Evolutionary conservation across 371 early-diverging fungal species (phyloP), one percentile per base, ranked within the genome.

Genomic region (Syncephalastrum monosporum): DNA sequence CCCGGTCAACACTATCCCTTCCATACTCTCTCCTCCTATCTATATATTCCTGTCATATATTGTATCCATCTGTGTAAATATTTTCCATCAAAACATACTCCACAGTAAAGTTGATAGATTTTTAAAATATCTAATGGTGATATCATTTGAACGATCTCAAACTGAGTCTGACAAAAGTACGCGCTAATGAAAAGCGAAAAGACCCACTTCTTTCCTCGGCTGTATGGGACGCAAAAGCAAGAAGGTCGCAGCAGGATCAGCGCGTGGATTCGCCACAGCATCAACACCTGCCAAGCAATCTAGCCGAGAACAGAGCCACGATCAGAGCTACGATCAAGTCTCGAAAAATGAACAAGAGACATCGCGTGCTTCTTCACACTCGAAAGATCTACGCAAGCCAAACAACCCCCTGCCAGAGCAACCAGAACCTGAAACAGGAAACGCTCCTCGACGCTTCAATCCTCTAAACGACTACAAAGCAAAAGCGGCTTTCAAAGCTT

Each of bases 241-340:
- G 43, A 61, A 61, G 13, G 42, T 16, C n/a, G 27, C 48, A 2
- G 24, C 33, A 29, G 23, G 24, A 12, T 19, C 42, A 43, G 44
- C n/a, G 2, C 55, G 61, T n/a, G 61, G 55, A 7, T 55, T 47
- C 23, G 61, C 61, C 10, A 61, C 61, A 7, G 45, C 45, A 8
- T 61, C 55, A 4, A 41, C 38, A 12, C 56, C 56, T 12, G 33
- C 33, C 16, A 25, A 51, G 21, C 51, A 7, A 51, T 38, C 12
- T 10, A 51, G n/a, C 12, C 15, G 14, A 17, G 16, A 46, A 3
- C 23, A 19, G 14, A 21, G 21, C 21, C 21, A 21, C 21, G 23
- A 46, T 46, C 27, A 5, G 27, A 10, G 15, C 15, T 1, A 46
- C 7, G 12, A 19, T 15, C 29, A 23, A 46, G 4, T 48, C 25